A percentile compares a stretch with the other conserved stretches of the same genome.
phyloP scores from a whole-genome alignment of 495 filamentous ascomycete species.

The Terfezia boudieri region DNA sequence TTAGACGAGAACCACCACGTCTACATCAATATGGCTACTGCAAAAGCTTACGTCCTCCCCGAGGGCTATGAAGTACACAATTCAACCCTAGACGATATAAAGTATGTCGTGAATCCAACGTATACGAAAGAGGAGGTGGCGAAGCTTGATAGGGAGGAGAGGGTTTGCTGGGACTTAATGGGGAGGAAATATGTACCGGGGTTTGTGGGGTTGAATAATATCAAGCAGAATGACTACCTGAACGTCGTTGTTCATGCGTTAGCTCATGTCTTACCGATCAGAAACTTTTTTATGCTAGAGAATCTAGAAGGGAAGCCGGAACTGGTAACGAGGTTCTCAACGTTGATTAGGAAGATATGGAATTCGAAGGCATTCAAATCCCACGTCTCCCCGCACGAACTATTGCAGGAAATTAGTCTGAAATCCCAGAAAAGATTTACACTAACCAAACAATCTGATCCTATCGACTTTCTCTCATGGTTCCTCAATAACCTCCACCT shows the following conservation, averaged over 20 bases:
- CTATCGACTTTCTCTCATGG: conserved; percentile 91
- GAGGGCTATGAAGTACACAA: conserved; percentile 94
- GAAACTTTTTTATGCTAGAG: conserved; percentile 84
- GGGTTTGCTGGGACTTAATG: conserved; percentile 51
- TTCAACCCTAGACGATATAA: conserved; percentile 94
- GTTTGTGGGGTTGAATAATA: conserved; percentile 98
- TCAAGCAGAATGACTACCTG: conserved; percentile 97
- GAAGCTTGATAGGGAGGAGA: conserved; percentile 55
- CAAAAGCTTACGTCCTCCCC: conserved; percentile 86
- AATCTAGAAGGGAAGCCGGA: conserved; percentile 31
- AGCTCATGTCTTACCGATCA: conserved; percentile 68
- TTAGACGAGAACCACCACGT: conserved; percentile 90
- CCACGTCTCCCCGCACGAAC: conserved; percentile 91
- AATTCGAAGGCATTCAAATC: conserved; percentile 91
- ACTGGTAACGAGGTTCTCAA: conserved; percentile 57
- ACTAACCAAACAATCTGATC: conserved; percentile 76
- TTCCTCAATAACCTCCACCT: conserved; percentile 91
- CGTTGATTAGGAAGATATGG: conserved; percentile 92
- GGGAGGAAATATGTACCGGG: conserved; percentile 74
- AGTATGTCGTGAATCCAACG: conserved; percentile 88
- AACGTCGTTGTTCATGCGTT: conserved; percentile 92
- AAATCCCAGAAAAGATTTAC: conserved; percentile 82
- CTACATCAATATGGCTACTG: conserved; percentile 88
- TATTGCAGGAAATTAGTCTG: conserved; percentile 82
- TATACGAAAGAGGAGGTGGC: conserved; percentile 57